A percentile compares a stretch with the other conserved stretches of the same genome.
These are phyloP conservation scores for Bothriochloa decipiens DNA, from an alignment of 176 grass and related monocot genomes.

Conservation along the genomic window DNA sequence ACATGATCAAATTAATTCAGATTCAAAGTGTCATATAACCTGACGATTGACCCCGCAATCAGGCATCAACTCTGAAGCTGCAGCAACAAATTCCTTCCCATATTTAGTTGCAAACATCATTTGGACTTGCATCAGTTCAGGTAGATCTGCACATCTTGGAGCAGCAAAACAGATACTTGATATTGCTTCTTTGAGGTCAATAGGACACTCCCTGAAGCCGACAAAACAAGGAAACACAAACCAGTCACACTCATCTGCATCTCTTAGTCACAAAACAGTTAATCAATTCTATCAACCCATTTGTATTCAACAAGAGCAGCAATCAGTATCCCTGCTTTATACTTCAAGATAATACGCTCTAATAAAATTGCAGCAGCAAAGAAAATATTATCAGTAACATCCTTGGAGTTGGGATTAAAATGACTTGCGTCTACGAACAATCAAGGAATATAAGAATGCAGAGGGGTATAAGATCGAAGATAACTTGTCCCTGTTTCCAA, in stretches of 20 bases:
- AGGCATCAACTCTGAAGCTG: conserved; percentile 82
- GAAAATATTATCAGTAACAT: background rate
- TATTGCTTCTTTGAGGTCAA: conserved; percentile 99
- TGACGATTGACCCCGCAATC: conserved; percentile 97
- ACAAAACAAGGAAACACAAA: background rate
- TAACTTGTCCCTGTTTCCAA: background rate
- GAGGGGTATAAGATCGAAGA: background rate
- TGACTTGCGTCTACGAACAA: background rate
- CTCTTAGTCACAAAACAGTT: background rate
- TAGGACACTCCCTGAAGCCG: conserved; percentile 87
- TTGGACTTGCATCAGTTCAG: conserved; percentile 87
- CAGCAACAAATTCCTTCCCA: conserved; percentile 88
- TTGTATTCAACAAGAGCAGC: background rate
- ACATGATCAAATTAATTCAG: conserved; percentile 11
- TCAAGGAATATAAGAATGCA: background rate
- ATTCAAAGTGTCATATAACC: conserved; percentile 52
- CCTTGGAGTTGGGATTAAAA: background rate
- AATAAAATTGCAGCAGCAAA: background rate
- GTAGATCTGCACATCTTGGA: conserved; percentile 90
- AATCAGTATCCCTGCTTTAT: background rate
- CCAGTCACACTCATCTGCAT: conserved; percentile 12
- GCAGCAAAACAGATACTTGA: conserved; percentile 97
- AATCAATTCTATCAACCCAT: background rate
- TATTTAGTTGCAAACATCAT: conserved; percentile 95
- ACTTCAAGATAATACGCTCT: background rate